These are phyloP conservation scores for Paecilomyces sp. DNA, from an alignment of 2,329 filamentous ascomycete species.

Conservation along the genomic window DNA sequence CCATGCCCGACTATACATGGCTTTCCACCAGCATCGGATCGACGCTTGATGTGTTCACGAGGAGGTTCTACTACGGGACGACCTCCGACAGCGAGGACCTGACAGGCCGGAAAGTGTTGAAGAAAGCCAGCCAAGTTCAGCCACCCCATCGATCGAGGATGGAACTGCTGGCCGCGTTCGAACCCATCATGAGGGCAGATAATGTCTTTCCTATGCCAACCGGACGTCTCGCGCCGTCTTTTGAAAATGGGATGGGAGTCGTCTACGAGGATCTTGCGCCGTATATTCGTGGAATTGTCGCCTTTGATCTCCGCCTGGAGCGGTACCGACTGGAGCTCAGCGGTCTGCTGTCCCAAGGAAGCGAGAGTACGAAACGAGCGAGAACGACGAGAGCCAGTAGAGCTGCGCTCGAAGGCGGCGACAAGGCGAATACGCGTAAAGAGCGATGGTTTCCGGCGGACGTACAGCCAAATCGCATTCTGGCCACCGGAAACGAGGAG, in stretches of 20 bases:
- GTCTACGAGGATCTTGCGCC: constrained; percentile 76
- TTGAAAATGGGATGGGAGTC: constrained; percentile 62
- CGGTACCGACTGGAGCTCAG: constrained; percentile 58
- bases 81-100: constrained; percentile 14
- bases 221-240: constrained; percentile 53
- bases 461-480: constrained; percentile 54
- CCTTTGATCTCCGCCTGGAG: constrained; percentile 66
- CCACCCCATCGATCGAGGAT: constrained; percentile 21
- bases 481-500: constrained; percentile 52
- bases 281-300: constrained; percentile 78
- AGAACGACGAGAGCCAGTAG: constrained; percentile 68
- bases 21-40: constrained; percentile 28
- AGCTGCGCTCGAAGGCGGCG: constrained; percentile 69
- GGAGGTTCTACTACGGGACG: constrained; percentile 13
- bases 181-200: constrained; percentile 41
- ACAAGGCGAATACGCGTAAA: constrained; percentile 57
- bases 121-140: constrained; percentile 12
- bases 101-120: constrained; percentile 23
- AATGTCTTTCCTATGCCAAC: constrained; percentile 24
- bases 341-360: constrained; percentile 55
- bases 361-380: constrained; percentile 48
- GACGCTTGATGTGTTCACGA: constrained; percentile 22
- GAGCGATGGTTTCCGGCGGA: constrained; percentile 65
- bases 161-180: constrained; percentile 44
- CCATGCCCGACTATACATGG: constrained; percentile 36